These are phyloP conservation scores for Apiotrichum mycotoxinovorans DNA, from an alignment of 1,284 basidiomycete genomes.

Conservation along the genomic window DNA sequence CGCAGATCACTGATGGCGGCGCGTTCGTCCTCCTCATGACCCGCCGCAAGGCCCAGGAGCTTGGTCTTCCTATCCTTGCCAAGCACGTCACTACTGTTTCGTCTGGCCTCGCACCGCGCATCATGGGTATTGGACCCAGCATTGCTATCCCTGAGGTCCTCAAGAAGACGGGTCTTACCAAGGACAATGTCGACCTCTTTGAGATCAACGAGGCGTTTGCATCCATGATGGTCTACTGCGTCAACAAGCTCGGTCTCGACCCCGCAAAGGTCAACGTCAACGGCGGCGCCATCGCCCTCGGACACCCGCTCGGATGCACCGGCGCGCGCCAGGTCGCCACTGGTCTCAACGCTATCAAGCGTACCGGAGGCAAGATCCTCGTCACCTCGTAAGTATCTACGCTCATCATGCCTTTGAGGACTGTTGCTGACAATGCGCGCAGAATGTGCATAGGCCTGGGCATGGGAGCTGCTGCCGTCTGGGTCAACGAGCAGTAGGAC, in stretches of 20 bases:
- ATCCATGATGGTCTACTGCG: conserved; percentile 72
- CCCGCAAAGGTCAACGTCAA: conserved; percentile 82
- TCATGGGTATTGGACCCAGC: conserved; percentile 88
- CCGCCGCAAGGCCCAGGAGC: conserved; percentile 78
- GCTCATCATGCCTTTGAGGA: too few species aligned
- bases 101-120: conserved; percentile 75
- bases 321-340: conserved; percentile 85
- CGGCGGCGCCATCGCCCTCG: conserved; percentile 84
- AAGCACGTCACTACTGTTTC: conserved; percentile 78
- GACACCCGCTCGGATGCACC: conserved; percentile 67
- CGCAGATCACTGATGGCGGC: conserved; percentile 93
- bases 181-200: conserved; percentile 77
- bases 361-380: conserved; percentile 66
- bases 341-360: conserved; percentile 73
- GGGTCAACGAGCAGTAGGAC: conserved; percentile 48
- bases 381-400: conserved; percentile 59
- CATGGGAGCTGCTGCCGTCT: conserved; percentile 62
- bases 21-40: conserved; percentile 87
- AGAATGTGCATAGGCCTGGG: conserved; percentile 90
- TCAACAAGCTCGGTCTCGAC: conserved; percentile 65
- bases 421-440: neutral
- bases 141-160: conserved; percentile 74
- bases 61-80: conserved; percentile 85
- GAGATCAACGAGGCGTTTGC: conserved; percentile 85
- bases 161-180: conserved; percentile 62